Percentiles rank a stretch among this genome's conserved stretches.
Conservation (phyloP, 257 asterid species). For the Asclepias syriaca region DNA sequence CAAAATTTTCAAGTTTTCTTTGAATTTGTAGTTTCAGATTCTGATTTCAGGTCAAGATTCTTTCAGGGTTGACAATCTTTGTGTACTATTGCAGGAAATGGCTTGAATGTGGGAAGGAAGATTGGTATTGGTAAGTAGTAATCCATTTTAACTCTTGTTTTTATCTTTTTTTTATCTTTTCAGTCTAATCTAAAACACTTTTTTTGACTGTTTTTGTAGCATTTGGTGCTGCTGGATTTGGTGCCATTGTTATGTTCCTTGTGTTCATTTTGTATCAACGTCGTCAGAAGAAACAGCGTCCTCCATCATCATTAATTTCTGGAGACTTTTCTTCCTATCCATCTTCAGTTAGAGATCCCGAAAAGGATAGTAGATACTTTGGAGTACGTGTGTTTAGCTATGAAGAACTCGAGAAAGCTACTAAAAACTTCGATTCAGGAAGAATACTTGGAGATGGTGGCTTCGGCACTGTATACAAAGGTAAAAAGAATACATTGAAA, state of each 20-base stretch:
- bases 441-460: constrained; percentile 86
- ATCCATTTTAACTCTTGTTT: background rate
- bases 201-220: constrained; percentile 25
- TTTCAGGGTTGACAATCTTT: background rate
- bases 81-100: constrained; percentile 21
- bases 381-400: constrained; percentile 65
- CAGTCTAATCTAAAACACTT: too few relatives aligned
- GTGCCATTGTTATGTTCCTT: constrained; percentile 24
- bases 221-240: constrained; percentile 30
- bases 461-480: constrained; percentile 72
- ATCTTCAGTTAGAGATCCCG: constrained; percentile 37
- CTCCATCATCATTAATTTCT: constrained; percentile 23
- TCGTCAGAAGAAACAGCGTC: constrained; percentile 16
- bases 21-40: background rate
- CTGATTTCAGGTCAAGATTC: background rate
- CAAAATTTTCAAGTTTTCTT: too few relatives aligned
- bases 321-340: constrained; percentile 41
- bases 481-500: constrained; percentile 7
- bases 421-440: constrained; percentile 48
- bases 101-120: constrained; percentile 27
- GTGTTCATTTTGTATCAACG: constrained; percentile 26
- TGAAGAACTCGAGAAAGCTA: constrained; percentile 73
- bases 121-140: constrained; percentile 39
- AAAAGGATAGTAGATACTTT: constrained; percentile 27
- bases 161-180: background rate